Conservation (phyloP, 2,329 filamentous ascomycete species). For the Simplicillium aogashimaense region DNA sequence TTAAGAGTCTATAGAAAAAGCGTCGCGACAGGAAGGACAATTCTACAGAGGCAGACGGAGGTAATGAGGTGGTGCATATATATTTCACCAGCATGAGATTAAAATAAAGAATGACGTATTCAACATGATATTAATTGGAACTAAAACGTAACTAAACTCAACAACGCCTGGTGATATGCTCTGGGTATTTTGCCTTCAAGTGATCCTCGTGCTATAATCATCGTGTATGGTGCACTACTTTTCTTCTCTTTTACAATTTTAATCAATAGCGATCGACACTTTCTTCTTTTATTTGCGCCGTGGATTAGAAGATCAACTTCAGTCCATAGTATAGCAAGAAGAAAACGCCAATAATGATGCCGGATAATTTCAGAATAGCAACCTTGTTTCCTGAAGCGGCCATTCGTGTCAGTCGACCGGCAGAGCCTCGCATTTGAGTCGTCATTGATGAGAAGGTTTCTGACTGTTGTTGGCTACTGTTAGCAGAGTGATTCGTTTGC, state of each 20-base stretch:
- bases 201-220: too few relatives aligned
- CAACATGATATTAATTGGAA: slow-evolving; percentile 3
- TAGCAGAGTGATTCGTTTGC: not conserved
- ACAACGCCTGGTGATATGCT: too few relatives aligned
- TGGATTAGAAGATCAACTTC: slow-evolving; percentile 49
- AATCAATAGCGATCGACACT: not conserved
- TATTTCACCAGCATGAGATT: not conserved
- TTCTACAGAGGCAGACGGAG: not conserved
- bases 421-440: slow-evolving; percentile 74
- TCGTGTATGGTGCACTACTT: too few relatives aligned
- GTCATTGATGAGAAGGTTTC: slow-evolving; percentile 89
- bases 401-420: slow-evolving; percentile 76
- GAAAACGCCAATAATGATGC: slow-evolving; percentile 65
- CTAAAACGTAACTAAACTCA: not conserved
- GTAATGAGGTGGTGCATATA: too few relatives aligned
- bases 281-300: not conserved
- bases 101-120: slow-evolving; percentile 1
- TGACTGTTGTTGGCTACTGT: slow-evolving; percentile 36
- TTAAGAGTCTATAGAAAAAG: not conserved
- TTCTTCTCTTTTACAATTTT: too few relatives aligned
- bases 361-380: slow-evolving; percentile 81
- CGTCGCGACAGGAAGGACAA: not conserved
- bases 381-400: slow-evolving; percentile 83
- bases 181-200: too few relatives aligned
- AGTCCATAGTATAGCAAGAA: slow-evolving; percentile 67